A percentile compares a stretch with the other conserved stretches of the same genome.
Evolutionary conservation across 305 asterid species (phyloP).

Genomic region (Solanum hybrid): DNA sequence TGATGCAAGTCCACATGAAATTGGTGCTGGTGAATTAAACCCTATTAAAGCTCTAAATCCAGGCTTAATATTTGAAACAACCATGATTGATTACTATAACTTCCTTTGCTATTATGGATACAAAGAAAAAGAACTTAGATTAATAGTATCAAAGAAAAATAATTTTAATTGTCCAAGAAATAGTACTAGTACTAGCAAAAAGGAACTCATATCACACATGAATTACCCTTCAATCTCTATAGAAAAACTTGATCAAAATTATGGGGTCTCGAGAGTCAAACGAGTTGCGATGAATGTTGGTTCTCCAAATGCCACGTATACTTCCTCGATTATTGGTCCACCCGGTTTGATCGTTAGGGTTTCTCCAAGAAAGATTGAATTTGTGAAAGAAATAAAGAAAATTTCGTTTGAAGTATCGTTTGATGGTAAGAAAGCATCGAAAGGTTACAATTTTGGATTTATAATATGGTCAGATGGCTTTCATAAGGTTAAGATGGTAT

Average conservation of each 20-base stretch:
- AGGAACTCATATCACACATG: slow-evolving; percentile 31
- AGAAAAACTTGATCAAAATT: slow-evolving; percentile 13
- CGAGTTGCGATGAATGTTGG: slow-evolving; percentile 49
- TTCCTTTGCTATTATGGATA: slow-evolving; percentile 56
- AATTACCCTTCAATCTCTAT: slow-evolving; percentile 61
- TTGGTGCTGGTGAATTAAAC: slow-evolving; percentile 49
- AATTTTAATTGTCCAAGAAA: slow-evolving; percentile 36
- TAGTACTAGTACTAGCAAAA: neutral
- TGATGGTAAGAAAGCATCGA: slow-evolving; percentile 37
- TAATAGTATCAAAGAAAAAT: slow-evolving; percentile 21
- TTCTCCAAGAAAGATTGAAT: slow-evolving; percentile 28
- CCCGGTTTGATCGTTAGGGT: slow-evolving; percentile 34
- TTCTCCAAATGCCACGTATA: slow-evolving; percentile 27
- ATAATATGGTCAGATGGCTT: slow-evolving; percentile 52
- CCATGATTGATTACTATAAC: slow-evolving; percentile 29
- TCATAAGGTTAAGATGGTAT: slow-evolving; percentile 45
- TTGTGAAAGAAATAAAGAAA: slow-evolving; percentile 13
- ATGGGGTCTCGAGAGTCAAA: slow-evolving; percentile 29
- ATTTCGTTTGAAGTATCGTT: slow-evolving; percentile 38
- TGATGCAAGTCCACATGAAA: slow-evolving; percentile 41
- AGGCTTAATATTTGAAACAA: slow-evolving; percentile 50
- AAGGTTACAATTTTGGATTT: slow-evolving; percentile 50
- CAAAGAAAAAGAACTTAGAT: slow-evolving; percentile 23
- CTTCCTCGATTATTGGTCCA: slow-evolving; percentile 33
- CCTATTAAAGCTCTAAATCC: slow-evolving; percentile 61